Conservation (phyloP, 495 filamentous ascomycete species). For the Aspergillus ostianus region DNA sequence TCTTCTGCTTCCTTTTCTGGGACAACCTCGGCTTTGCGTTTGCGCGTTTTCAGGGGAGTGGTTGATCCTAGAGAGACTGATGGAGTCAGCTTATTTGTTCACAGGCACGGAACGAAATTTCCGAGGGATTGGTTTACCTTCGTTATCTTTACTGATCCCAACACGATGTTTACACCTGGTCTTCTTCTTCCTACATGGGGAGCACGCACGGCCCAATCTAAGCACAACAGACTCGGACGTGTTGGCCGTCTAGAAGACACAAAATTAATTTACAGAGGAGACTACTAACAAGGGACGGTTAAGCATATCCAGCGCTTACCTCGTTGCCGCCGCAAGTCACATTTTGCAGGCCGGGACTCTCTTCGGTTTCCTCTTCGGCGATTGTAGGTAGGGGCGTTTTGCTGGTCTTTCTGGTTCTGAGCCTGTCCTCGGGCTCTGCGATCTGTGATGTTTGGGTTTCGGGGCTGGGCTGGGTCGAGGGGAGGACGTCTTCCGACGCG, state of each 20-base stretch:
- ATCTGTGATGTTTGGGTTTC: background rate
- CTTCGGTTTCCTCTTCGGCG: background rate
- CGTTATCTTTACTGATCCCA: background rate
- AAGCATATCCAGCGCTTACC: background rate
- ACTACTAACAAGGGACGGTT: background rate
- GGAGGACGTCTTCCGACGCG: background rate
- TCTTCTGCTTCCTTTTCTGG: background rate
- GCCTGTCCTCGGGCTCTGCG: background rate
- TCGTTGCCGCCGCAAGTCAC: background rate
- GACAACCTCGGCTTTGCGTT: conserved; percentile 2
- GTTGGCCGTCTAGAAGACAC: background rate
- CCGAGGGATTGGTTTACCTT: background rate
- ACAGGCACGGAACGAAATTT: background rate
- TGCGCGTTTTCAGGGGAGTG: background rate
- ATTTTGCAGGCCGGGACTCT: background rate
- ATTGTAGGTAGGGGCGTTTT: background rate
- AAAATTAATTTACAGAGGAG: background rate
- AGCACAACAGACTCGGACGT: background rate
- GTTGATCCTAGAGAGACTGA: background rate
- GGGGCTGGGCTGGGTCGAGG: background rate
- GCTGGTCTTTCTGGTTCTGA: background rate
- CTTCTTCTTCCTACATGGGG: conserved; percentile 15
- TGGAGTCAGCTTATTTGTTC: background rate
- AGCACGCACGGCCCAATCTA: conserved; percentile 15
- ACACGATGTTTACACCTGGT: conserved; percentile 20